Evolutionary conservation across 2,329 filamentous ascomycete species (phyloP).

Genomic region (Claviceps arundinis): DNA sequence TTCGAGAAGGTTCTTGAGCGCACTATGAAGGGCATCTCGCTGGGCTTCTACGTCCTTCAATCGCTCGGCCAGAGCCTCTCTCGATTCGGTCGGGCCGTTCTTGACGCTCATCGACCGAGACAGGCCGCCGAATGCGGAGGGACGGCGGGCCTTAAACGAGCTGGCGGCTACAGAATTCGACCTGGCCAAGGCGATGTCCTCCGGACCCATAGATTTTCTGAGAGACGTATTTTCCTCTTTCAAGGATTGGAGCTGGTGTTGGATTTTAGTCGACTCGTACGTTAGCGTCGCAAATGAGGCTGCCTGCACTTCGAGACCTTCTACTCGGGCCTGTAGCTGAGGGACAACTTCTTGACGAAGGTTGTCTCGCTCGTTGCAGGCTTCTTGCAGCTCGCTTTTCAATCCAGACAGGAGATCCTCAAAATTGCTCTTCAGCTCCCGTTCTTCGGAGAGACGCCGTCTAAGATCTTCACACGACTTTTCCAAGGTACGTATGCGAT

Average conservation of each 20-base stretch:
- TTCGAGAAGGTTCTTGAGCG: constrained; percentile 72
- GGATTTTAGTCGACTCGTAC: constrained; percentile 72
- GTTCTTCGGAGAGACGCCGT: constrained; percentile 71
- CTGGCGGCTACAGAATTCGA: constrained; percentile 55
- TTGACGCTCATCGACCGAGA: constrained; percentile 49
- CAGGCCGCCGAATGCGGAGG: constrained; percentile 28
- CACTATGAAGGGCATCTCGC: constrained; percentile 79
- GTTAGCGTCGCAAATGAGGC: constrained; percentile 58
- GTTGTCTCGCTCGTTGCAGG: constrained; percentile 82
- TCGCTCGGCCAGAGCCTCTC: constrained; percentile 61
- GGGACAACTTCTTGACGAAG: constrained; percentile 80
- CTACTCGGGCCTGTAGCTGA: constrained; percentile 59
- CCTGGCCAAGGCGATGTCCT: constrained; percentile 31
- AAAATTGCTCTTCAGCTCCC: constrained; percentile 80
- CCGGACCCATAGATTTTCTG: constrained; percentile 22
- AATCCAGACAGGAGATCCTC: constrained; percentile 81
- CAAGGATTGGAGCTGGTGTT: constrained; percentile 68
- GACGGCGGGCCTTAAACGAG: constrained; percentile 26
- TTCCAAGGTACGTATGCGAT: constrained; percentile 66
- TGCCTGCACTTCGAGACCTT: constrained; percentile 64
- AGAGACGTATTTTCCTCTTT: constrained; percentile 53
- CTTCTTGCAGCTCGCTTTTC: constrained; percentile 66
- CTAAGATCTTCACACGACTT: constrained; percentile 67
- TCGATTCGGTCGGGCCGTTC: constrained; percentile 38
- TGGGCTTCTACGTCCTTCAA: constrained; percentile 90